Percentiles rank a stretch among this genome's conserved stretches.
Evolutionary conservation across 345 rosid species (phyloP).

Genomic region (Citrus maxima): DNA sequence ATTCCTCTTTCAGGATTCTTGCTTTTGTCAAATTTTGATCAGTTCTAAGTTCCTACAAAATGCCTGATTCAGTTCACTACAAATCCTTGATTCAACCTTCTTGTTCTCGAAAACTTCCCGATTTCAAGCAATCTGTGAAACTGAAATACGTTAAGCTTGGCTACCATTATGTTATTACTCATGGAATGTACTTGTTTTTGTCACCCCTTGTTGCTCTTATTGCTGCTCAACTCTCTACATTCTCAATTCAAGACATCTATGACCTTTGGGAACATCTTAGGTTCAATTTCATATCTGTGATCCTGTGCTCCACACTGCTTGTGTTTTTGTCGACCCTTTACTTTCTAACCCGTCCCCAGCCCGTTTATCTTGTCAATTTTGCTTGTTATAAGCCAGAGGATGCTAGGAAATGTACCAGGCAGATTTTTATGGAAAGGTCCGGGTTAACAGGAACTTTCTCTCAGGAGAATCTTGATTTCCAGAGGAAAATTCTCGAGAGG

Average conservation of each 20-base stretch:
- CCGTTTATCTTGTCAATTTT: conserved; percentile 45
- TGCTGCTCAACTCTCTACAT: conserved; percentile 38
- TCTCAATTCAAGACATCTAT: conserved; percentile 34
- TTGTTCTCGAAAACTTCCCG: conserved; percentile 31
- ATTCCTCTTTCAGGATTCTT: not conserved
- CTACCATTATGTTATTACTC: conserved; percentile 37
- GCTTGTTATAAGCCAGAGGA: conserved; percentile 42
- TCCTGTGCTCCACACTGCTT: conserved; percentile 41
- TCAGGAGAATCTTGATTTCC: conserved; percentile 39
- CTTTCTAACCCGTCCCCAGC: conserved; percentile 39
- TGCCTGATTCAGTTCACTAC: conserved; percentile 19
- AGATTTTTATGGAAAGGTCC: conserved; percentile 38
- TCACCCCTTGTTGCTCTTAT: conserved; percentile 37
- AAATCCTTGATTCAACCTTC: conserved; percentile 19
- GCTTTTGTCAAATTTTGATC: not conserved
- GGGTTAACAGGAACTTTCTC: conserved; percentile 31
- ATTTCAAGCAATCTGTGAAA: conserved; percentile 47
- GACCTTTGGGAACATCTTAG: conserved; percentile 52
- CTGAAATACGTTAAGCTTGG: conserved; percentile 50
- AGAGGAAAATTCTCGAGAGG: conserved; percentile 46
- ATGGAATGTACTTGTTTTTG: conserved; percentile 39
- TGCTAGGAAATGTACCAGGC: conserved; percentile 34
- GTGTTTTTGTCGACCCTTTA: conserved; percentile 45
- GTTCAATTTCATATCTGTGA: conserved; percentile 44
- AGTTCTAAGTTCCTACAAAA: not conserved